phyloP scores from a whole-genome alignment of 306 rosid genomes.

The Prosopis cineraria region DNA sequence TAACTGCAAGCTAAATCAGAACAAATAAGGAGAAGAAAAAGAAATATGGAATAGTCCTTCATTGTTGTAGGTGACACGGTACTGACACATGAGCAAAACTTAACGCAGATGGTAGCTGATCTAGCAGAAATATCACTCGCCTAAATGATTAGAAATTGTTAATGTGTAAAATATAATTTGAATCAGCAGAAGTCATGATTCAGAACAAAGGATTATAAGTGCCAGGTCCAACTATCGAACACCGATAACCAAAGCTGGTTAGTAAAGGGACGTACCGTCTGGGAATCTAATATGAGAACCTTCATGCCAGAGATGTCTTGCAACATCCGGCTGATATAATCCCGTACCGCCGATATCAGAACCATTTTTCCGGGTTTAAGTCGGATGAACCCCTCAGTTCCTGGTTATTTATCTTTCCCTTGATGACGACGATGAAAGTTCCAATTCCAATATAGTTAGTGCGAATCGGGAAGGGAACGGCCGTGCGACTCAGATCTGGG shows the following conservation, averaged over 20 bases:
- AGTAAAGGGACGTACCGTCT: constrained; percentile 59
- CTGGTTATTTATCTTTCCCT: constrained; percentile 16
- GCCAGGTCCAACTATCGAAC: not conserved
- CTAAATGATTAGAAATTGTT: not conserved
- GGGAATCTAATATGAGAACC: constrained; percentile 93
- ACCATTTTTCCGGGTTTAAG: constrained; percentile 50
- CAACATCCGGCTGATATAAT: constrained; percentile 85
- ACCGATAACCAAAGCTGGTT: not conserved
- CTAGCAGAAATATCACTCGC: constrained; percentile 3
- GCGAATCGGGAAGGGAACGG: constrained; percentile 11
- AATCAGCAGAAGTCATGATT: not conserved
- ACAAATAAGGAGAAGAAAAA: not conserved
- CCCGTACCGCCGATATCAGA: constrained; percentile 73
- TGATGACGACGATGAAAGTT: not conserved
- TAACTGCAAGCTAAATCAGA: not conserved
- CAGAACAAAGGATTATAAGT: not conserved
- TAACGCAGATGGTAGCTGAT: not conserved
- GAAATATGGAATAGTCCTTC: not conserved
- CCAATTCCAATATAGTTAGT: constrained; percentile 15
- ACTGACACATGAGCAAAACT: not conserved
- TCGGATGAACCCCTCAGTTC: not conserved
- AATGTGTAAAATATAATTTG: constrained; percentile 22
- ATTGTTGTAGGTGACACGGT: not conserved
- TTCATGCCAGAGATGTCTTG: constrained; percentile 99
- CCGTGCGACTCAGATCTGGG: constrained; percentile 38